Evolutionary conservation across 345 rosid genomes (phyloP).

Genomic region (Corchorus olitorius): DNA sequence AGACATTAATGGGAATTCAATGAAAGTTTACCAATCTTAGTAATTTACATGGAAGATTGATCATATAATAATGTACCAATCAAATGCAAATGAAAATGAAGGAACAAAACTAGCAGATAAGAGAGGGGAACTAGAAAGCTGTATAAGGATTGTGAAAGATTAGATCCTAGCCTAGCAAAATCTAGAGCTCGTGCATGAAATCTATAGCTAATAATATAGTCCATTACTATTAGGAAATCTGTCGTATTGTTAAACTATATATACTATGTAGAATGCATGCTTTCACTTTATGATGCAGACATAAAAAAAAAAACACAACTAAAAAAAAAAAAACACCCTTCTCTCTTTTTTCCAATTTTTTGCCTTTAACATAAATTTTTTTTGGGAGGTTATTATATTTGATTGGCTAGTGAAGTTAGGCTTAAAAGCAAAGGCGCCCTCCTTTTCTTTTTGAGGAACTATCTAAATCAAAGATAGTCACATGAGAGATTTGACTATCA

Average conservation of each 20-base stretch:
- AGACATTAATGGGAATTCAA: too few relatives aligned
- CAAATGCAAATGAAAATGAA: too few relatives aligned
- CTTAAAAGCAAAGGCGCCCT: background rate
- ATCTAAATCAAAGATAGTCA: constrained; percentile 31
- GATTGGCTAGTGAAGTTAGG: constrained; percentile 20
- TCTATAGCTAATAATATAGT: background rate
- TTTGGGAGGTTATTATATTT: background rate
- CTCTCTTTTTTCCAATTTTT: background rate
- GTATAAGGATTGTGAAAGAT: too few relatives aligned
- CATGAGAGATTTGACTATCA: constrained; percentile 24
- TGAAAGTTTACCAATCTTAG: too few relatives aligned
- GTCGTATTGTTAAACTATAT: background rate
- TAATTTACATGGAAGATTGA: too few relatives aligned
- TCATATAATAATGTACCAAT: too few relatives aligned
- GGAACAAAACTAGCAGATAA: too few relatives aligned
- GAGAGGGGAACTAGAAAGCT: background rate
- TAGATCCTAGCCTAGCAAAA: background rate
- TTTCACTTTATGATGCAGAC: constrained; percentile 15
- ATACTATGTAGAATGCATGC: background rate
- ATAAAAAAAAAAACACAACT: constrained; percentile 6
- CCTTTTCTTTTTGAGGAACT: constrained; percentile 20
- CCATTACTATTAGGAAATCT: background rate
- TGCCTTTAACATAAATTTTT: background rate
- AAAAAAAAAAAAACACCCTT: constrained; percentile 17
- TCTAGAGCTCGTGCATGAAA: background rate